Evolutionary conservation across 176 grass and related monocot genomes (phyloP).

Genomic region (Musa acuminata): DNA sequence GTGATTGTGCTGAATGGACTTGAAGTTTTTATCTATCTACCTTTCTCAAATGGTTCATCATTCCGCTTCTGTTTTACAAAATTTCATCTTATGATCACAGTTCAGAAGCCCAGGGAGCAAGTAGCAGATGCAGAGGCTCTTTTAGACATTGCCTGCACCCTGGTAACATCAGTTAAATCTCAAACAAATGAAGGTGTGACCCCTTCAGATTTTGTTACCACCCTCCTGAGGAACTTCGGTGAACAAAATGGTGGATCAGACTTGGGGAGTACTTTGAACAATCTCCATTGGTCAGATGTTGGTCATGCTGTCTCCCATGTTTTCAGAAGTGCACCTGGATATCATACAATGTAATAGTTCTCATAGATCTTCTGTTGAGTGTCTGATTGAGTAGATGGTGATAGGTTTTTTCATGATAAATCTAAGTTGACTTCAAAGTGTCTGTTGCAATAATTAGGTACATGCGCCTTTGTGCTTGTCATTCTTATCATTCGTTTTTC

Average conservation of each 20-base stretch:
- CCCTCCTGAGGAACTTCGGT: constrained; percentile 60
- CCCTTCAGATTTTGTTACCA: constrained; percentile 69
- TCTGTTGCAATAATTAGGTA: too few species aligned
- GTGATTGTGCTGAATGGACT: neutral
- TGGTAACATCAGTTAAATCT: constrained; percentile 73
- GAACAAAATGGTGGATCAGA: constrained; percentile 29
- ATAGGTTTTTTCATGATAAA: too few species aligned
- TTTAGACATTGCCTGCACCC: constrained; percentile 63
- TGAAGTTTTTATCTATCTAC: neutral
- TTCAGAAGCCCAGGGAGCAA: constrained; percentile 90
- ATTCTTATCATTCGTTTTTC: constrained; percentile 2
- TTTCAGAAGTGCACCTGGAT: constrained; percentile 57
- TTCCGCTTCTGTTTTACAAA: neutral
- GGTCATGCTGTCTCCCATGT: constrained; percentile 47
- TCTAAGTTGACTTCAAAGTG: too few species aligned
- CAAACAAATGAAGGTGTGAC: constrained; percentile 73
- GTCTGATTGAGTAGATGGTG: neutral
- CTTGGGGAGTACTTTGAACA: constrained; percentile 22
- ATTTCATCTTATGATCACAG: constrained; percentile 30
- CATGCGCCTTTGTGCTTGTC: neutral
- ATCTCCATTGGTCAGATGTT: constrained; percentile 46
- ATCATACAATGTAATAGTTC: constrained; percentile 68
- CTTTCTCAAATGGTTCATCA: neutral
- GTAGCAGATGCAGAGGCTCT: constrained; percentile 87
- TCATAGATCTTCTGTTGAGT: neutral